Conservation (phyloP, 2,329 filamentous ascomycete species). For the Huntiella moniliformis region DNA sequence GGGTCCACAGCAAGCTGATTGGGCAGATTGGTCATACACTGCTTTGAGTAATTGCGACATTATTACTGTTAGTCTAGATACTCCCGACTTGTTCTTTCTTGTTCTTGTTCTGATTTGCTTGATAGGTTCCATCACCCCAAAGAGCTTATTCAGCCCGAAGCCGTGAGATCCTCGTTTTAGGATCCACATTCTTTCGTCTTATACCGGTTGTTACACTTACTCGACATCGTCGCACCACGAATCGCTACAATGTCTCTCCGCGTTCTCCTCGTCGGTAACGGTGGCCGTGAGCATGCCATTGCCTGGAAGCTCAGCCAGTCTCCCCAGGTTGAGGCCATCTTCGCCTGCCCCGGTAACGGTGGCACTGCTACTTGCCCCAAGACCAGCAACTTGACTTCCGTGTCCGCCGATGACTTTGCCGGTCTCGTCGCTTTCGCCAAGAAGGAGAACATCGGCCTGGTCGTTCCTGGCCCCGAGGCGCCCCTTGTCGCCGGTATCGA, state of each 20-base stretch:
- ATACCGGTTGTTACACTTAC: not conserved
- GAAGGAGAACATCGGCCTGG: constrained; percentile 56
- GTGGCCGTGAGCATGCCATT: constrained; percentile 83
- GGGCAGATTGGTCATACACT: not conserved
- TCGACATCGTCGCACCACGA: not conserved
- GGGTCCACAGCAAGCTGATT: not conserved
- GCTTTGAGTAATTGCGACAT: not conserved
- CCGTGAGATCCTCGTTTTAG: constrained; percentile 1
- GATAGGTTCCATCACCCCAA: constrained; percentile 1
- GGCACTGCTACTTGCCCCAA: constrained; percentile 58
- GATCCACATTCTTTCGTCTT: constrained; percentile 2
- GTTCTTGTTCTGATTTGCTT: constrained; percentile 5
- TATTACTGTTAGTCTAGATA: too few species aligned
- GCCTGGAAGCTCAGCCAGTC: constrained; percentile 89
- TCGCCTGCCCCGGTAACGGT: constrained; percentile 61
- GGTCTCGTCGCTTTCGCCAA: constrained; percentile 58
- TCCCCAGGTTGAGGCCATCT: constrained; percentile 55
- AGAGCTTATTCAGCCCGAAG: constrained; percentile 2
- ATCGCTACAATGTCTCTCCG: constrained; percentile 19
- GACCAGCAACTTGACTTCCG: constrained; percentile 48
- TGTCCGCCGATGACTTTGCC: constrained; percentile 60
- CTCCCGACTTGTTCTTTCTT: not conserved
- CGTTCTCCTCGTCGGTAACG: constrained; percentile 78
- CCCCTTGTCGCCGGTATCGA: constrained; percentile 86
- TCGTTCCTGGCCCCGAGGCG: constrained; percentile 80